A percentile compares a stretch with the other conserved stretches of the same genome.
These are phyloP conservation scores for Corymbia calophylla DNA, from an alignment of 441 rosid genomes.

Conservation along the genomic window DNA sequence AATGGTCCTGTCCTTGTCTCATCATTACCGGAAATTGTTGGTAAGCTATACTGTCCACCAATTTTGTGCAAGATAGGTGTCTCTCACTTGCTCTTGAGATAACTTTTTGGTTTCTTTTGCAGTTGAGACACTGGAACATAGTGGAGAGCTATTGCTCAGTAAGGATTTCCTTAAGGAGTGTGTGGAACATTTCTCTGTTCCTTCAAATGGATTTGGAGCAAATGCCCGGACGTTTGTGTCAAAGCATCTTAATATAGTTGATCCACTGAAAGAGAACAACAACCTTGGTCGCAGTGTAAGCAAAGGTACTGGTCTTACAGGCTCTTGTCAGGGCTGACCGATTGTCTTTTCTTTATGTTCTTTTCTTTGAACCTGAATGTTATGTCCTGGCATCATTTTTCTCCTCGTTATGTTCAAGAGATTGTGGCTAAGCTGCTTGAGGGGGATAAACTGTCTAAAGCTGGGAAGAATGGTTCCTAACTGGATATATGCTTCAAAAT, in stretches of 20 bases:
- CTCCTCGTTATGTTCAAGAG: background rate
- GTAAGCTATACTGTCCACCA: slow-evolving; percentile 28
- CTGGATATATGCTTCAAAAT: background rate
- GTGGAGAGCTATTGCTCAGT: slow-evolving; percentile 48
- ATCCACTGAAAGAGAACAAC: slow-evolving; percentile 80
- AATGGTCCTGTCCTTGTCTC: slow-evolving; percentile 65
- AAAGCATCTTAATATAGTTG: slow-evolving; percentile 81
- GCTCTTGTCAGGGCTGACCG: background rate
- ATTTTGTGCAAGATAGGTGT: background rate
- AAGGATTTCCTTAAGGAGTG: slow-evolving; percentile 61
- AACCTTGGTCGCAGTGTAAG: slow-evolving; percentile 95
- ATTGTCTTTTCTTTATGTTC: background rate
- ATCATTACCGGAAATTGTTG: slow-evolving; percentile 63
- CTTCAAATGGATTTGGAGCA: slow-evolving; percentile 53
- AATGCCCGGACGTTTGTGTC: slow-evolving; percentile 48
- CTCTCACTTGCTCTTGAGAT: background rate
- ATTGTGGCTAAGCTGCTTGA: background rate
- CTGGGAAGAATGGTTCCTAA: background rate
- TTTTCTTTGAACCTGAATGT: background rate
- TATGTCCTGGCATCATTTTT: background rate
- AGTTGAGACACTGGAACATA: slow-evolving; percentile 65
- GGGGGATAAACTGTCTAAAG: background rate
- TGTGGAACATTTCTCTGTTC: slow-evolving; percentile 49
- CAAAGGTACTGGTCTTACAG: slow-evolving; percentile 45
- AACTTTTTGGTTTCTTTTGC: slow-evolving; percentile 13